Evolutionary conservation across 371 early-diverging fungal species (phyloP).

Genomic region (Mucor racemosus): DNA sequence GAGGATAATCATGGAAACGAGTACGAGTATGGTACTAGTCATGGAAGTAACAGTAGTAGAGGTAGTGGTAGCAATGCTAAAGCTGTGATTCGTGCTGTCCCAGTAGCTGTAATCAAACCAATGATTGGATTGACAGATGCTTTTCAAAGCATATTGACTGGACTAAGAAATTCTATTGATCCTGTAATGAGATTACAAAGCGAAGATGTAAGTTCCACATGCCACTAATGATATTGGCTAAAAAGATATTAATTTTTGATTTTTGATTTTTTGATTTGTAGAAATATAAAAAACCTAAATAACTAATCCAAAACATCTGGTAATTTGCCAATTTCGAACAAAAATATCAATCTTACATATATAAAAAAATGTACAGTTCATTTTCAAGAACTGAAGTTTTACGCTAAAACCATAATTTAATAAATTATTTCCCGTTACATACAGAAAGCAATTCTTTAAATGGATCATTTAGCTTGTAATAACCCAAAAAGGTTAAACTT

Average conservation of each 20-base stretch:
- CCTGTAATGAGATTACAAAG: constrained; percentile 76
- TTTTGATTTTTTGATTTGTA: neutral
- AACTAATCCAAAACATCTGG: neutral
- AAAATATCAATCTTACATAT: too few species aligned
- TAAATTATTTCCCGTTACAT: too few species aligned
- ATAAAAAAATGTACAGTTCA: too few species aligned
- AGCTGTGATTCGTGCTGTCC: constrained; percentile 89
- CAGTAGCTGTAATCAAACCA: constrained; percentile 92
- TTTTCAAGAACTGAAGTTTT: too few species aligned
- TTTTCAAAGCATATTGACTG: constrained; percentile 89
- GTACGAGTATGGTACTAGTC: neutral
- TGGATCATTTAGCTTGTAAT: too few species aligned
- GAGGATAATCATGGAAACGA: neutral
- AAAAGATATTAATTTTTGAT: neutral
- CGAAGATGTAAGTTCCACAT: constrained; percentile 71
- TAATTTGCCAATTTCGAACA: too few species aligned
- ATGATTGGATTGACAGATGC: constrained; percentile 96
- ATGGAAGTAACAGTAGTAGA: constrained; percentile 6
- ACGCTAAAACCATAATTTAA: too few species aligned
- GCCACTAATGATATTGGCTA: too few species aligned
- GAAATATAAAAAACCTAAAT: constrained; percentile 20
- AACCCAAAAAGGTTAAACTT: too few species aligned
- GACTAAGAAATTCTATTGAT: constrained; percentile 89
- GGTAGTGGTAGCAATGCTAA: constrained; percentile 11
- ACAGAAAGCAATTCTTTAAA: too few species aligned